phyloP scores from a whole-genome alignment of 345 rosid genomes.

The Lenwebbia sp. region DNA sequence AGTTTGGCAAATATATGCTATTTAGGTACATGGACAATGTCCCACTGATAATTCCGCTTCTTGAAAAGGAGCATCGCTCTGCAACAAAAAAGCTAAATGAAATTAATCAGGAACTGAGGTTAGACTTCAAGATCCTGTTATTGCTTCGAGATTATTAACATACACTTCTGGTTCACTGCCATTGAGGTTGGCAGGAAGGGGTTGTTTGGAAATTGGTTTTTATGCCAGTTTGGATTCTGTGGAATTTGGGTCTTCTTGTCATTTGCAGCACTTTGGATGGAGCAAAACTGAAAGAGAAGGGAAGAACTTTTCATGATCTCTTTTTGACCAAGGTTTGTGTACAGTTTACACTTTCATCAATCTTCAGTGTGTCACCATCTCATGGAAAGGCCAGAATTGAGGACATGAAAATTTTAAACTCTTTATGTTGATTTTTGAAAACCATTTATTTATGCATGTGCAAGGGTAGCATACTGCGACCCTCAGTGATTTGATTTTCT shows the following conservation, averaged over 20 bases:
- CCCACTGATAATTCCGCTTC: constrained; percentile 80
- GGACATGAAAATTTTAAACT: background rate
- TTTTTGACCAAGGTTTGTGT: constrained; percentile 72
- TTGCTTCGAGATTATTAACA: background rate
- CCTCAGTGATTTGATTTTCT: background rate
- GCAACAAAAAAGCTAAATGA: constrained; percentile 56
- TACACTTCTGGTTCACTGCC: background rate
- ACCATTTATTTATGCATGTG: background rate
- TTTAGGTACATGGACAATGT: constrained; percentile 83
- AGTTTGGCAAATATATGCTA: constrained; percentile 5
- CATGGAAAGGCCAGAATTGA: background rate
- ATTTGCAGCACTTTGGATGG: constrained; percentile 73
- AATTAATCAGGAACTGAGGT: constrained; percentile 79
- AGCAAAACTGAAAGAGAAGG: constrained; percentile 87
- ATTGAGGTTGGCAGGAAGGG: background rate
- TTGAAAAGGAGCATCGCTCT: constrained; percentile 76
- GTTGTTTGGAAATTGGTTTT: background rate
- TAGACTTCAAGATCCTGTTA: constrained; percentile 8
- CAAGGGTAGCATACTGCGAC: background rate
- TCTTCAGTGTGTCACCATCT: background rate
- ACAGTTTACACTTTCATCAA: background rate
- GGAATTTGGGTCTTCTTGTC: constrained; percentile 1
- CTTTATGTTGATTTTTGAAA: background rate
- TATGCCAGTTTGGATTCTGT: background rate
- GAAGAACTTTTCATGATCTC: constrained; percentile 75